Percentiles rank a stretch among this genome's conserved stretches.
phyloP scores from a whole-genome alignment of 371 early-diverging fungal genomes.

The Apophysomyces elegans region DNA sequence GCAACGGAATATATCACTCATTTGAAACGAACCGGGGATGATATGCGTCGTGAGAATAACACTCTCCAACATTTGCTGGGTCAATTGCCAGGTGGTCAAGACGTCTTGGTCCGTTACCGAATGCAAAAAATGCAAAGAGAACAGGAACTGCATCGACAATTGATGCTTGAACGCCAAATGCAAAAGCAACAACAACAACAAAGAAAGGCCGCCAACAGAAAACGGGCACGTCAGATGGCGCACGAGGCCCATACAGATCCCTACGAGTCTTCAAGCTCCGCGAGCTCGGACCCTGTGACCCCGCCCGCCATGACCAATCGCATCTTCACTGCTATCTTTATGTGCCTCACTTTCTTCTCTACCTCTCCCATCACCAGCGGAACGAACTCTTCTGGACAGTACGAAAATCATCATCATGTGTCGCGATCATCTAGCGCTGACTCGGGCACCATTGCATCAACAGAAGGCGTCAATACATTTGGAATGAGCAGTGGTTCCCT shows the following conservation, averaged over 20 bases:
- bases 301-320: constrained; percentile 38
- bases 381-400: constrained; percentile 34
- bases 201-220: constrained; percentile 31
- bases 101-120: constrained; percentile 41
- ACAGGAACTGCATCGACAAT: constrained; percentile 35
- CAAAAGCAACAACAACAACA: constrained; percentile 35
- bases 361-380: constrained; percentile 44
- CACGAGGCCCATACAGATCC: constrained; percentile 6
- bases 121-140: constrained; percentile 43
- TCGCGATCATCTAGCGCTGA: constrained; percentile 36
- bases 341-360: constrained; percentile 45
- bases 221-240: constrained; percentile 17
- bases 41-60: constrained; percentile 57
- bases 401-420: constrained; percentile 42
- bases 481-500: constrained; percentile 8
- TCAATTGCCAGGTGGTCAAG: constrained; percentile 61
- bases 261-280: constrained; percentile 26
- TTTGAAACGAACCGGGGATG: constrained; percentile 66
- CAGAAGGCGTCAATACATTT: background rate
- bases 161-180: constrained; percentile 32
- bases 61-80: constrained; percentile 52
- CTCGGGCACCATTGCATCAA: constrained; percentile 10
- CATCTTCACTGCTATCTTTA: constrained; percentile 50
- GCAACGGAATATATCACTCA: constrained; percentile 89
- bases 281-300: constrained; percentile 31